Evolutionary conservation across 1,284 basidiomycete species (phyloP).

Genomic region (Ceratobasidium sp.): DNA sequence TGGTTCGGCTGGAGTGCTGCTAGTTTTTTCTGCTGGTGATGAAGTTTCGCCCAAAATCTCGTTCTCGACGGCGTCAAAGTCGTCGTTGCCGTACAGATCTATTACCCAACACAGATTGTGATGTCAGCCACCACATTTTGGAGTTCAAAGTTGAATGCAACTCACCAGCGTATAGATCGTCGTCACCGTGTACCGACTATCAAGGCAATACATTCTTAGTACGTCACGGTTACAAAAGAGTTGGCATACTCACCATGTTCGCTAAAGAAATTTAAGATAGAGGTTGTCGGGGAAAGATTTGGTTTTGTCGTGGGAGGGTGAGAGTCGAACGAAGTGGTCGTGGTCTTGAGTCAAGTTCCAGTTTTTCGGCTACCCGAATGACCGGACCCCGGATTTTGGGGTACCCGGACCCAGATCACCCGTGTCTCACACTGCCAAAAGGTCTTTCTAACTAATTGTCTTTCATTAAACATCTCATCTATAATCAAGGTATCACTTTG

Average conservation of each 20-base stretch:
- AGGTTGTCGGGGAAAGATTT: not conserved
- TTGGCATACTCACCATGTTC: conserved; percentile 22
- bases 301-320: conserved; percentile 26
- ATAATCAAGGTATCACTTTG: too few species aligned
- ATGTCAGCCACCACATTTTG: conserved; percentile 33
- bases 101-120: conserved; percentile 33
- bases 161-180: conserved; percentile 67
- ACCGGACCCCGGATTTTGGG: conserved; percentile 30
- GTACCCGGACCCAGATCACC: conserved; percentile 28
- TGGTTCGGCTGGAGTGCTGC: conserved; percentile 46
- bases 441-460: too few species aligned
- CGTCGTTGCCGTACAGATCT: conserved; percentile 84
- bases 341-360: conserved; percentile 16
- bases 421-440: too few species aligned
- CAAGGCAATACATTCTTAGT: not conserved
- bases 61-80: conserved; percentile 57
- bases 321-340: conserved; percentile 23
- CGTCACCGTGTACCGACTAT: conserved; percentile 58
- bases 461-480: too few species aligned
- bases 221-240: not conserved
- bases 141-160: conserved; percentile 48
- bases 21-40: conserved; percentile 37
- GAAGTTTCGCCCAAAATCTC: conserved; percentile 51
- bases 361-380: conserved; percentile 35
- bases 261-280: conserved; percentile 1